These are phyloP conservation scores for Aspergillus heteromorphus DNA, from an alignment of 495 filamentous ascomycete genomes.

Conservation along the genomic window DNA sequence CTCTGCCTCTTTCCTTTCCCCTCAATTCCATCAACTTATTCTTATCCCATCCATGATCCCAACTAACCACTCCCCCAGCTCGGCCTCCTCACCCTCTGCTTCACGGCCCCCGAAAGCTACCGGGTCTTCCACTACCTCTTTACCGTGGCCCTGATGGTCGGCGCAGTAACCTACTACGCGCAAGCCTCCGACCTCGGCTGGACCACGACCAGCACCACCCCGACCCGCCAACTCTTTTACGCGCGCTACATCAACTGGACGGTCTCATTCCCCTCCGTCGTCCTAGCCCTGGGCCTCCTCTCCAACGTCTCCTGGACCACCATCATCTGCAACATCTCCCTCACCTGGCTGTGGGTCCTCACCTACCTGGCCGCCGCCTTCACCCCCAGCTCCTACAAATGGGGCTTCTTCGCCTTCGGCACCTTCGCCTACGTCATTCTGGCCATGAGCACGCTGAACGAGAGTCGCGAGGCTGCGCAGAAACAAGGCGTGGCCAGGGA, in stretches of 20 bases:
- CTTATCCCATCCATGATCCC: no score
- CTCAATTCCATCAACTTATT: neutral
- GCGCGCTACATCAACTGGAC: constrained; percentile 66
- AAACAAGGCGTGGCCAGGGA: constrained; percentile 45
- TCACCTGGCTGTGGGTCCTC: constrained; percentile 59
- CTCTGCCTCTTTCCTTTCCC: no score
- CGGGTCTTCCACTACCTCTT: constrained; percentile 69
- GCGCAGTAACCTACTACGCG: constrained; percentile 61
- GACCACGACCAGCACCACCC: constrained; percentile 43
- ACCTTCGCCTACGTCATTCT: constrained; percentile 55
- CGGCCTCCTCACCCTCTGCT: constrained; percentile 41
- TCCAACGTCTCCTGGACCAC: constrained; percentile 60
- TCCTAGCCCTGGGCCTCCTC: constrained; percentile 57
- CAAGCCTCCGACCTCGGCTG: constrained; percentile 66
- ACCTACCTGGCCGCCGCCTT: constrained; percentile 59
- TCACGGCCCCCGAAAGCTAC: constrained; percentile 45
- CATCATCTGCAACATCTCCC: constrained; percentile 55
- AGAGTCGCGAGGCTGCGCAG: constrained; percentile 49
- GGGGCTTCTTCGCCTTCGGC: constrained; percentile 62
- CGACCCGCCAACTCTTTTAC: constrained; percentile 63
- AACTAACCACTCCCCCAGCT: constrained; percentile 16
- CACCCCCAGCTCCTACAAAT: constrained; percentile 52
- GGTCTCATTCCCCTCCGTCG: constrained; percentile 47
- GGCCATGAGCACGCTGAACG: constrained; percentile 46
- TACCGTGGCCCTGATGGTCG: constrained; percentile 53